phyloP scores from a whole-genome alignment of 2,329 filamentous ascomycete species.

The Bipolaris sorokiniana region DNA sequence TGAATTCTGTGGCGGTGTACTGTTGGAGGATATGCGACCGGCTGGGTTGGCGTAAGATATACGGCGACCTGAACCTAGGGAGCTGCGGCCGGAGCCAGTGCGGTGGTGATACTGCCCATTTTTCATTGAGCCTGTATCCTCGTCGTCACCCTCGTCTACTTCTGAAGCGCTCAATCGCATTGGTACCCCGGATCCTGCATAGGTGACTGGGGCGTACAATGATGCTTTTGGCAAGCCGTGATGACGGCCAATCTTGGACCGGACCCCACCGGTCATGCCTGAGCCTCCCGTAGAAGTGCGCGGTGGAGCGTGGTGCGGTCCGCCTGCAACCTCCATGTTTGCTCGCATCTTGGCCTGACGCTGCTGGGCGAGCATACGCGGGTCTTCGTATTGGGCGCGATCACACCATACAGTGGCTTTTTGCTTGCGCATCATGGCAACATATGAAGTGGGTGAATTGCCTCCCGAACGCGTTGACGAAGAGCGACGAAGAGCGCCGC shows the following conservation, averaged over 20 bases:
- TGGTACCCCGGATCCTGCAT: conserved; percentile 80
- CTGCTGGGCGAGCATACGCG: conserved; percentile 80
- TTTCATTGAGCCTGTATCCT: conserved; percentile 62
- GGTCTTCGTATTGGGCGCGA: conserved; percentile 89
- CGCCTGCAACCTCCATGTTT: conserved; percentile 78
- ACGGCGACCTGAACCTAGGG: conserved; percentile 54
- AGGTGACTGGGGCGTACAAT: conserved; percentile 78
- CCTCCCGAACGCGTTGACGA: conserved; percentile 78
- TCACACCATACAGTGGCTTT: conserved; percentile 99
- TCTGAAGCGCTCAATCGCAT: conserved; percentile 94
- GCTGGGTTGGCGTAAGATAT: conserved; percentile 49
- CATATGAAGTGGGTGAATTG: conserved; percentile 74
- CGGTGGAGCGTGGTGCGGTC: conserved; percentile 49
- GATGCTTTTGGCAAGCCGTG: conserved; percentile 80
- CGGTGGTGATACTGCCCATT: conserved; percentile 64
- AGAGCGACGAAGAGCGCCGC: conserved; percentile 70
- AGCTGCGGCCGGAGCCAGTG: conserved; percentile 76
- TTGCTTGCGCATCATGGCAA: conserved; percentile 93
- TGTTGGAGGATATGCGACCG: conserved; percentile 58
- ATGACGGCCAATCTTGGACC: conserved; percentile 81
- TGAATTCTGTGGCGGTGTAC: conserved; percentile 59
- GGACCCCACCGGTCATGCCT: conserved; percentile 59
- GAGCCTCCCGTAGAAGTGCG: conserved; percentile 50
- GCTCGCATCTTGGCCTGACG: conserved; percentile 86
- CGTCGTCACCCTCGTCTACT: conserved; percentile 85